Evolutionary conservation across 1,139 yeast genomes (phyloP), one percentile per base, ranked within the genome.

Genomic region (Candida gigantensis): DNA sequence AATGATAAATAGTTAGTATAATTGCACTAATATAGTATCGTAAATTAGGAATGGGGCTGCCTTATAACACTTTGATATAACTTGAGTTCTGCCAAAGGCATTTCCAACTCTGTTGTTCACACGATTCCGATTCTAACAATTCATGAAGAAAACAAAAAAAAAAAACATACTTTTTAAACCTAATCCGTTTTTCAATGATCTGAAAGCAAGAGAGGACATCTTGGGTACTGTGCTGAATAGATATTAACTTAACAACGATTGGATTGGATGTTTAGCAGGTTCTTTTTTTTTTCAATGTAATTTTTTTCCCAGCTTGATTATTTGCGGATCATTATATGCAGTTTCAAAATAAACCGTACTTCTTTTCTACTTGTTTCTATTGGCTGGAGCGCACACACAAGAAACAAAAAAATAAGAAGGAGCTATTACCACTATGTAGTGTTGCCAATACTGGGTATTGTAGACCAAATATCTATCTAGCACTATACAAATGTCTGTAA

Each of bases 161-260:
- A 5, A 13, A n/a, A 14, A 41, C 70, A 46, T 64, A 65, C 70
- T 57, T 52, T 54, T 66, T 51, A 65, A 53, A 43, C 77, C 73
- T 51, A 73, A 62, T 45, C 74, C 70, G 59, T 66, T 67, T 67
- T 74, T 66, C 55, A 76, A 62, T 53, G 78, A 68, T 74, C 80
- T 78, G 53, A 73, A 63, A 45, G 80, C 75, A 62, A 74, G 62
- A 47, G 70, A 61, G 39, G 71, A 62, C 65, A 59, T 62, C 47
- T 49, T 57, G 17, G 5, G 40, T 32, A 13, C 17, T 26, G 16
- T 18, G 34, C 6, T 37, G 34, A 34, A 30, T 27, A 34, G 33
- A n/a, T 35, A 35, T 3, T 24, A 9, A 19, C 17, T 30, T 28
- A 12, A 23, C 10, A 27, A 17, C 21, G n/a, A n/a, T n/a, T n/a